Evolutionary conservation across 805 yeast species (phyloP).

Genomic region (Kodamaea neixiangensis): DNA sequence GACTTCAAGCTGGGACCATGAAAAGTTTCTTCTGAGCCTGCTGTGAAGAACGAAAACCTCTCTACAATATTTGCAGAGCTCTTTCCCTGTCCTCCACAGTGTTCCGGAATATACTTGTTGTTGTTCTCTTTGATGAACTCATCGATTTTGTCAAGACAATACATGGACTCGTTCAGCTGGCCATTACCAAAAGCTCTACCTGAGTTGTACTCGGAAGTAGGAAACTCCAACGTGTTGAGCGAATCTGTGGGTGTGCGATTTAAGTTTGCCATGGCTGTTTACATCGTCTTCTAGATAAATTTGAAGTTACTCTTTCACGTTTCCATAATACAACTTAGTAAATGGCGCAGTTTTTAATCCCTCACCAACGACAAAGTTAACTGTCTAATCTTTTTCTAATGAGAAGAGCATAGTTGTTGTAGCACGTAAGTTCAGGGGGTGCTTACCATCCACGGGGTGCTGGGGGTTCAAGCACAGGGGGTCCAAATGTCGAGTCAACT

Average conservation of each 20-base stretch:
- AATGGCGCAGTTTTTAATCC: not conserved
- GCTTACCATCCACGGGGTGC: not conserved
- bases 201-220: not conserved
- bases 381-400: too few relatives aligned
- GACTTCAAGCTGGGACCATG: slow-evolving; percentile 89
- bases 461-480: not conserved
- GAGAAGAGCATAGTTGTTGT: not conserved
- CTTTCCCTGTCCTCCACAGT: not conserved
- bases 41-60: slow-evolving; percentile 77
- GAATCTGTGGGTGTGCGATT: not conserved
- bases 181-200: not conserved
- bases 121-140: not conserved
- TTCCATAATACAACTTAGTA: not conserved
- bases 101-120: not conserved
- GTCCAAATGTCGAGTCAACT: not conserved
- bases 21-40: slow-evolving; percentile 81
- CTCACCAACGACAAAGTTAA: not conserved
- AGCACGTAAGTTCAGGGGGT: not conserved
- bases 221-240: not conserved
- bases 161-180: not conserved
- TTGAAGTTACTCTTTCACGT: not conserved
- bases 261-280: not conserved
- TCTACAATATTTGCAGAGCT: not conserved
- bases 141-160: not conserved
- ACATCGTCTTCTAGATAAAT: not conserved